Evolutionary conservation across 306 rosid species (phyloP).

Genomic region (Mimosa pudica): DNA sequence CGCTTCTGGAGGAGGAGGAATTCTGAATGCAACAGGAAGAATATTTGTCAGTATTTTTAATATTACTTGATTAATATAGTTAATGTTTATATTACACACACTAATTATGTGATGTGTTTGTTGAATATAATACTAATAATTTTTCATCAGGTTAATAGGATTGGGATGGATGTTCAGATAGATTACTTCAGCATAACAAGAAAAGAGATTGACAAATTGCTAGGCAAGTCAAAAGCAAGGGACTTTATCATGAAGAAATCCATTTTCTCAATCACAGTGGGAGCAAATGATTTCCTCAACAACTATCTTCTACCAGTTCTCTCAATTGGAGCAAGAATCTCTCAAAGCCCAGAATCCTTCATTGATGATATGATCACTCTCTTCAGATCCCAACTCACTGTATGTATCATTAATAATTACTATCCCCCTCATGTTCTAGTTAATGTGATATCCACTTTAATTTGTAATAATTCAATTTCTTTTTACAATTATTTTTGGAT

Average conservation of each 20-base stretch:
- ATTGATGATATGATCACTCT: slow-evolving; percentile 76
- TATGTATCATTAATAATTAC: slow-evolving; percentile 22
- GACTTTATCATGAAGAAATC: slow-evolving; percentile 63
- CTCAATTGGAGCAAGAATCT: slow-evolving; percentile 81
- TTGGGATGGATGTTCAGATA: slow-evolving; percentile 89
- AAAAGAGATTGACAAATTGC: slow-evolving; percentile 60
- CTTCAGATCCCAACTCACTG: slow-evolving; percentile 71
- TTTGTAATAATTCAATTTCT: no score
- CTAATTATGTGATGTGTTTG: not conserved
- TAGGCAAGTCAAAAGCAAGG: slow-evolving; percentile 69
- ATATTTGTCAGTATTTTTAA: slow-evolving; percentile 63
- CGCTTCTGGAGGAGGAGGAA: slow-evolving; percentile 97
- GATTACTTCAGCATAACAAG: slow-evolving; percentile 84
- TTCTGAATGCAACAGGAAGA: slow-evolving; percentile 93
- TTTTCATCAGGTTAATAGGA: slow-evolving; percentile 71
- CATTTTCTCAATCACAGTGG: slow-evolving; percentile 72
- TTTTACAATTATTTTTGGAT: not conserved
- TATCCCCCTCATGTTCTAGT: no score
- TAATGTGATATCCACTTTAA: no score
- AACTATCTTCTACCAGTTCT: slow-evolving; percentile 89
- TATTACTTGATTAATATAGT: not conserved
- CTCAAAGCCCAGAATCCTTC: slow-evolving; percentile 73
- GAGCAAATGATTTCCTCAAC: slow-evolving; percentile 89
- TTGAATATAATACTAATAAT: not conserved
- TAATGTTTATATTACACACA: not conserved